A percentile compares a stretch with the other conserved stretches of the same genome.
phyloP scores from a whole-genome alignment of 2,329 filamentous ascomycete genomes.

The Penicillium sp. region DNA sequence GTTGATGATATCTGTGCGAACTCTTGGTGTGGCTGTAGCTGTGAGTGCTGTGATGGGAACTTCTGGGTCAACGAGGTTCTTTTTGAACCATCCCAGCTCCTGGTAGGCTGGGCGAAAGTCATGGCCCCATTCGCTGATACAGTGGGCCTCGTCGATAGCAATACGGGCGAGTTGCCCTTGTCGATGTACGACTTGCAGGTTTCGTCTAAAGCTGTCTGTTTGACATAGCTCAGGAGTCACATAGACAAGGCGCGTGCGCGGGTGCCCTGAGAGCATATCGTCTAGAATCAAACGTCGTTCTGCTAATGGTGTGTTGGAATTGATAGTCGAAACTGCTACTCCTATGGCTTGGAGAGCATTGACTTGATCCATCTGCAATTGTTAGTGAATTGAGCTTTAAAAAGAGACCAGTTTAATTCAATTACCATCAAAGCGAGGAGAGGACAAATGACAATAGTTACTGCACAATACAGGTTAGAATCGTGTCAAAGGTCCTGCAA shows the following conservation, averaged over 20 bases:
- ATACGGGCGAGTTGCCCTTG: constrained; percentile 85
- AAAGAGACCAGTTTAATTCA: neutral
- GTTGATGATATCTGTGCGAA: constrained; percentile 77
- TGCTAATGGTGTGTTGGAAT: constrained; percentile 70
- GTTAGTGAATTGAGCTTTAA: neutral
- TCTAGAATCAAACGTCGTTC: constrained; percentile 70
- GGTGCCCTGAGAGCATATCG: constrained; percentile 86
- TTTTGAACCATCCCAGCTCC: constrained; percentile 76
- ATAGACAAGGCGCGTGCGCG: constrained; percentile 78
- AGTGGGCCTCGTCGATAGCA: constrained; percentile 92
- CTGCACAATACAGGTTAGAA: constrained; percentile 43
- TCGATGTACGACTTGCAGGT: constrained; percentile 69
- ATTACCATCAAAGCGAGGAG: constrained; percentile 82
- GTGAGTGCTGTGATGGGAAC: constrained; percentile 93
- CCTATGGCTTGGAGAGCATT: constrained; percentile 71
- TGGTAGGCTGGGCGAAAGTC: constrained; percentile 95
- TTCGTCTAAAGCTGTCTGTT: constrained; percentile 72
- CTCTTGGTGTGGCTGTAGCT: constrained; percentile 79
- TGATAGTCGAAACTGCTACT: constrained; percentile 81
- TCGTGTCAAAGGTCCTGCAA: neutral
- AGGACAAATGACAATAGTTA: constrained; percentile 88
- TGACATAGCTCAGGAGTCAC: constrained; percentile 90
- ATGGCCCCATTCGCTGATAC: constrained; percentile 97
- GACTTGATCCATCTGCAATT: constrained; percentile 80
- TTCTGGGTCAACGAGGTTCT: constrained; percentile 66